Conservation (phyloP, 495 filamentous ascomycete genomes). For the Jackrogersella multiformis region DNA sequence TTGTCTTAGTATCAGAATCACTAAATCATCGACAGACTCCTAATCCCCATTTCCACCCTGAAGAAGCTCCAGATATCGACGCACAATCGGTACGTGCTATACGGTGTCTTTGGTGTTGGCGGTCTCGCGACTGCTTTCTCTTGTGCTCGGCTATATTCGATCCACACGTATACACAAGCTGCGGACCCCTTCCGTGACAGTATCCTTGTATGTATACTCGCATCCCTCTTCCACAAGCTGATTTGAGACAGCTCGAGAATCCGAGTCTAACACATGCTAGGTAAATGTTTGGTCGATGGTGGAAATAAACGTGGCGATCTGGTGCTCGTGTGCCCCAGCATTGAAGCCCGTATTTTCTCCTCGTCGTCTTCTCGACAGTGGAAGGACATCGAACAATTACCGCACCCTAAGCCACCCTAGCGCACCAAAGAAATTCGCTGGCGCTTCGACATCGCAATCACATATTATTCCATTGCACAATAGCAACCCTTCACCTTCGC, state of each 20-base stretch:
- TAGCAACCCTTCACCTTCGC: constrained; percentile 11
- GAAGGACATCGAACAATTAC: constrained; percentile 27
- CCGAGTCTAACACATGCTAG: constrained; percentile 8
- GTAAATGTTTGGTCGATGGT: constrained; percentile 59
- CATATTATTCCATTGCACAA: constrained; percentile 12
- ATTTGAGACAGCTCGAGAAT: background rate
- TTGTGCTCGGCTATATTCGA: constrained; percentile 57
- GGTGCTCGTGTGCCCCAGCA: constrained; percentile 47
- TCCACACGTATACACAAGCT: constrained; percentile 48
- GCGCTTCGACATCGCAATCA: constrained; percentile 32
- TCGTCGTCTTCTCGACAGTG: constrained; percentile 26
- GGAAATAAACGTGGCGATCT: constrained; percentile 48
- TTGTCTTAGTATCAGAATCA: too few species aligned
- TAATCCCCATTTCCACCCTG: constrained; percentile 59
- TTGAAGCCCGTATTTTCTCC: constrained; percentile 40
- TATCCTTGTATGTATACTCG: constrained; percentile 35
- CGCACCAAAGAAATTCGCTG: constrained; percentile 7
- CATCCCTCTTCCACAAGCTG: background rate
- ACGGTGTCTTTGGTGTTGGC: constrained; percentile 60
- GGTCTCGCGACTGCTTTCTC: constrained; percentile 53
- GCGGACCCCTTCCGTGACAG: constrained; percentile 52
- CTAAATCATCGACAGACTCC: too few species aligned
- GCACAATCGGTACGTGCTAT: constrained; percentile 55
- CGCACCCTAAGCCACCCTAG: constrained; percentile 1
- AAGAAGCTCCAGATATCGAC: constrained; percentile 49